Base-by-base conservation (phyloP, 257 asterid species). In the Gentiana macrophylla region DNA sequence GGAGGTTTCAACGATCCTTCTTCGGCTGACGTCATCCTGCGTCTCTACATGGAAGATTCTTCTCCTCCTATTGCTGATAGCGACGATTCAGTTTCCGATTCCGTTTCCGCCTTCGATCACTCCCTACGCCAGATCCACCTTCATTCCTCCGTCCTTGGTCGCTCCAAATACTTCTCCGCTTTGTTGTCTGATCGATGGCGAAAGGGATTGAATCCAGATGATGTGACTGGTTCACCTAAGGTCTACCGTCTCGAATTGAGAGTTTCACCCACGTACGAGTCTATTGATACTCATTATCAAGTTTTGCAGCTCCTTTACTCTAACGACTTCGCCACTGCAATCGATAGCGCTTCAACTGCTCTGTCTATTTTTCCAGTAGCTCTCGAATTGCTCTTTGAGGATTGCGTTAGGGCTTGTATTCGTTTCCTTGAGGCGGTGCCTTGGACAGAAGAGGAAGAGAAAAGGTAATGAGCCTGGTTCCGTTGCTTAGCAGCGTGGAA, bases 401-500 rank as follows among this genome's bases (percentile, higher is more conserved):
- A 91, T 50, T 91, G 96, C 60, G 77, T 87, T 38, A 79, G 58
- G 64, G 95, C 93, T 0, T 91, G 95, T 53, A 74, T 91, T 12
- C 67, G 53, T 50, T 83, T 80, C 71, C 82, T 91, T 0, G 98
- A 91, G 84, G 95, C 93, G 12, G 94, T 91, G 52, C 98, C 98
- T 2, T 91, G 98, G 98, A 76, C 94, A 3, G 95, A 91, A 57
- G 96, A 91, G 6, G 96, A 91, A 67, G 98, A 87, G 58, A 74
- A 55, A 79, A 67, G 68, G 62, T 91, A 12, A 32, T 87, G 41
- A 61, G 47, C 67, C 49, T 91, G 60, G 67, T 84, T 72, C 96
- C 96, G 1, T 53, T 76, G 32, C 57, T 91, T 62, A 76, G 74
- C 5, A 57, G 68, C 6, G 88, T 87, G 41, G 98, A 91, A 61